These are phyloP conservation scores for Xylaria polymorpha DNA, from an alignment of 2,329 filamentous ascomycete species.

Conservation along the genomic window DNA sequence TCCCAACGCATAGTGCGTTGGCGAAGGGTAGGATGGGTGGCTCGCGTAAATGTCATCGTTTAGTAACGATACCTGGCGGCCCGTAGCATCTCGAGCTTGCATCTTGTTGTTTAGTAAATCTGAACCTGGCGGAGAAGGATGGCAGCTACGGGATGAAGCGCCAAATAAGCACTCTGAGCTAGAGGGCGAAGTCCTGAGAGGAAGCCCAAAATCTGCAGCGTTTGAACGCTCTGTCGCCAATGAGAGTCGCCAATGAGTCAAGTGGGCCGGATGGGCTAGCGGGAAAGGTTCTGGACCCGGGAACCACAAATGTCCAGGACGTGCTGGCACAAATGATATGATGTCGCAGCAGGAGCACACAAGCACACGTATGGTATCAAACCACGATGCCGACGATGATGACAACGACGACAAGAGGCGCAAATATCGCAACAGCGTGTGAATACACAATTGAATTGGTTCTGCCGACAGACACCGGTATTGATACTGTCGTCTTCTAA, in stretches of 20 bases:
- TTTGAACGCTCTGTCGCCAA: constrained; percentile 18
- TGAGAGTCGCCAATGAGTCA: constrained; percentile 18
- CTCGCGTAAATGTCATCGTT: constrained; percentile 62
- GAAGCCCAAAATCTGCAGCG: constrained; percentile 17
- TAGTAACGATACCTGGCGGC: constrained; percentile 68
- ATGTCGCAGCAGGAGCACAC: constrained; percentile 13
- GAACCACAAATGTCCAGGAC: constrained; percentile 19
- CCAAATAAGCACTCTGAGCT: constrained; percentile 7
- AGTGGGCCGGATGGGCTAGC: constrained; percentile 27
- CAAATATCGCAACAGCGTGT: constrained; percentile 10
- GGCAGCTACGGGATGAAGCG: constrained; percentile 9
- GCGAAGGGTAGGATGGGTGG: constrained; percentile 52
- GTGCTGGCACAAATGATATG: constrained; percentile 14
- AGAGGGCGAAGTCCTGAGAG: background rate
- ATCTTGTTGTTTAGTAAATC: constrained; percentile 51
- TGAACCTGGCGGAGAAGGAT: constrained; percentile 1
- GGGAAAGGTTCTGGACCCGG: constrained; percentile 19
- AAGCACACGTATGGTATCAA: constrained; percentile 11
- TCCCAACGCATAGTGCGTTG: constrained; percentile 53
- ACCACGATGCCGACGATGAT: background rate
- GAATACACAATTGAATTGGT: constrained; percentile 7
- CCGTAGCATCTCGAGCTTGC: constrained; percentile 67
- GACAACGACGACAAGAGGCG: constrained; percentile 5
- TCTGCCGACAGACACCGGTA: background rate
- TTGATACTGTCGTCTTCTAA: background rate